Base-by-base conservation (phyloP, 1,284 basidiomycete genomes). In the Ustilago loliicola region DNA sequence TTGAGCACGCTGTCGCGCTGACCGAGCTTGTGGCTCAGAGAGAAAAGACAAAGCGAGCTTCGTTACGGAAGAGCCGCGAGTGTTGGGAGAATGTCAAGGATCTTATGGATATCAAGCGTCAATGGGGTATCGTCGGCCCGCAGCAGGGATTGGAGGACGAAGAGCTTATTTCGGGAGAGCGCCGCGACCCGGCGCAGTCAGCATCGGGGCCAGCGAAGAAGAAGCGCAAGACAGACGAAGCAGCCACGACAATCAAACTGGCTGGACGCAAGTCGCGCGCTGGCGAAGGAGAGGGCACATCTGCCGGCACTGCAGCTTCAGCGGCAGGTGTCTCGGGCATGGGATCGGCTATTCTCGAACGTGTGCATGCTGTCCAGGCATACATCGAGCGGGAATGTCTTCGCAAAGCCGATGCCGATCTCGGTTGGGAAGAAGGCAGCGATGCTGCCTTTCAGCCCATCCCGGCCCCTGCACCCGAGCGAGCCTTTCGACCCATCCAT, bases 271-370 rank as follows among this genome's bases (percentile, higher is more conserved):
- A 81, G 62, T 62, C 68, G 3, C 75, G 75, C 17, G 56, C 59
- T 32, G 75, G 59, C 42, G 79, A 80, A 51, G 70, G 68, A 57
- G 74, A 79, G 15, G 60, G 59, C 15, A 61, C 70, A 34, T 34
- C 76, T 3, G 67, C 64, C 0, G 62, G 56, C 1, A 61, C 75
- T 2, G 53, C 79, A 1, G 56, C 72, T 13, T 72, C 77, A 32
- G 56, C 61, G 6, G 70, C 68, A 9, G 80, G 72, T 15, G 65
- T 66, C 4, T 68, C 64, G 8, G 93, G 88, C 93, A 94, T 83
- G 59, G 82, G 83, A 17, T 73, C 81, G 10, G 83, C 78, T 17
- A 81, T 86, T 36, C 63, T 84, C 58, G 84, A 85, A 59, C 80
- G 84, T 34, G 80, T 84, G 2, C 72, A 79, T 40, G 77, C 81